Percentiles rank a stretch among this genome's conserved stretches.
Evolutionary conservation across 192 early-diverging fungal genomes (phyloP).

Genomic region (Rhizophagus sp.): DNA sequence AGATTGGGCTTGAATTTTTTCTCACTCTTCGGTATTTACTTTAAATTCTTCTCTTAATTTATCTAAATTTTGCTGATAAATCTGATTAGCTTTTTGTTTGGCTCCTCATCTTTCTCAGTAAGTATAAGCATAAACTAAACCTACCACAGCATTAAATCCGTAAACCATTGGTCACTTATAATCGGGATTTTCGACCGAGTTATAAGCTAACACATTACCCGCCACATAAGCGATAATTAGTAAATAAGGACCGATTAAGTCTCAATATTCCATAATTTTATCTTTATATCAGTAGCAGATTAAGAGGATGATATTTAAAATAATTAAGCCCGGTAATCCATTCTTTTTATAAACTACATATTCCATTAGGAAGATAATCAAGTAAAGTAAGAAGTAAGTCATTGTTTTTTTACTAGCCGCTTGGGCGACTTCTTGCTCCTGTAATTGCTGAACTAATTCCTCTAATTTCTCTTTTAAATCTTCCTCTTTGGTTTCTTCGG

Average conservation of each 20-base stretch:
- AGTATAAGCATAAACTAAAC: constrained; percentile 1
- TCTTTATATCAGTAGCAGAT: not conserved
- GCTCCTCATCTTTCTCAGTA: not conserved
- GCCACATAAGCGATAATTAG: constrained; percentile 10
- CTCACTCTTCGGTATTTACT: not conserved
- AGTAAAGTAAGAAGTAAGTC: not conserved
- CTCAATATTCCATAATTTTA: not conserved
- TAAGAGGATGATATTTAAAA: not conserved
- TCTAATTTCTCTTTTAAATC: constrained; percentile 15
- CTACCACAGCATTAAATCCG: not conserved
- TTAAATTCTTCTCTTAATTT: not conserved
- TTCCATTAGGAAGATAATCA: constrained; percentile 23
- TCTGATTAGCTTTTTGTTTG: not conserved
- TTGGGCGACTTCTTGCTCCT: not conserved
- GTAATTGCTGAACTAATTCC: not conserved
- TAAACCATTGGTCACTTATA: not conserved
- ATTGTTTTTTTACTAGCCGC: constrained; percentile 6
- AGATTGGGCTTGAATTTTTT: not conserved
- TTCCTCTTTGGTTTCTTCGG: constrained; percentile 1
- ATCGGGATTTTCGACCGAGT: not conserved
- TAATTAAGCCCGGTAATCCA: not conserved
- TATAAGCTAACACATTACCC: constrained; percentile 6
- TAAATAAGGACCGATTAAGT: not conserved
- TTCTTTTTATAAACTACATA: constrained; percentile 23
- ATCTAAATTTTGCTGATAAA: not conserved